Percentiles rank a stretch among this genome's conserved stretches.
Conservation (phyloP, 78 protist genomes). For the Parvularia atlantis region DNA sequence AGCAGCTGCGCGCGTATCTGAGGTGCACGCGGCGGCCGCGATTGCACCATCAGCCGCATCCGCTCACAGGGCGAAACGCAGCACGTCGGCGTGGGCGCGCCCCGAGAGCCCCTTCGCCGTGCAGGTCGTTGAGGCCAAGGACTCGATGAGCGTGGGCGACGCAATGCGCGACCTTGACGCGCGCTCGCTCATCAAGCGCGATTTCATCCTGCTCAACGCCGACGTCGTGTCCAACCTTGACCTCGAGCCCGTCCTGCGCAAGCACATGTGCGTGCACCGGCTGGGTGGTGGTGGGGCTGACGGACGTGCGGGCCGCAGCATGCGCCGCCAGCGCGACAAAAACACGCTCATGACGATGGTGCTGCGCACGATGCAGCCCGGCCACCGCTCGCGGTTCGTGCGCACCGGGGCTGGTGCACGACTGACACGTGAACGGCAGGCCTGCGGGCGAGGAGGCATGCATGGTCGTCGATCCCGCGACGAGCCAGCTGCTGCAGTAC, state of each 20-base stretch:
- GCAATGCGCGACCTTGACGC: conserved; percentile 61
- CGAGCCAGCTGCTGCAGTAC: conserved; percentile 19
- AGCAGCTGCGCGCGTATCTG: conserved; percentile 33
- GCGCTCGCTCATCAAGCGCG: conserved; percentile 31
- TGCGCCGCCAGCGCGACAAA: conserved; percentile 51
- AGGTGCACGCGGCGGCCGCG: background rate
- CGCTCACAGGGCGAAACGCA: background rate
- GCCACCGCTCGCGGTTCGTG: conserved; percentile 24
- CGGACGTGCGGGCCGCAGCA: too few species aligned
- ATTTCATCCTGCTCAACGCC: conserved; percentile 62
- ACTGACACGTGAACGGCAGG: background rate
- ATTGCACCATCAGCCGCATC: background rate
- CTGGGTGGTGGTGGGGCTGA: too few species aligned
- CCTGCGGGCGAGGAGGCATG: conserved; percentile 36
- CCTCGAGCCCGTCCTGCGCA: conserved; percentile 32
- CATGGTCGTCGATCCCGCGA: conserved; percentile 21
- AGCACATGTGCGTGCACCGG: conserved; percentile 61
- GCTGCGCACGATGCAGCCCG: conserved; percentile 26
- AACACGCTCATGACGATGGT: conserved; percentile 59
- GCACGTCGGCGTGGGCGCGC: background rate
- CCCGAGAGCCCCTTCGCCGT: background rate
- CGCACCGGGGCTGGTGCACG: too few species aligned
- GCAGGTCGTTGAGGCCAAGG: background rate
- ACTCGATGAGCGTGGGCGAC: conserved; percentile 54
- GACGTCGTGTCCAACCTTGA: conserved; percentile 64